phyloP scores from a whole-genome alignment of 805 yeast species.

The Metschnikowia reukaufii region DNA sequence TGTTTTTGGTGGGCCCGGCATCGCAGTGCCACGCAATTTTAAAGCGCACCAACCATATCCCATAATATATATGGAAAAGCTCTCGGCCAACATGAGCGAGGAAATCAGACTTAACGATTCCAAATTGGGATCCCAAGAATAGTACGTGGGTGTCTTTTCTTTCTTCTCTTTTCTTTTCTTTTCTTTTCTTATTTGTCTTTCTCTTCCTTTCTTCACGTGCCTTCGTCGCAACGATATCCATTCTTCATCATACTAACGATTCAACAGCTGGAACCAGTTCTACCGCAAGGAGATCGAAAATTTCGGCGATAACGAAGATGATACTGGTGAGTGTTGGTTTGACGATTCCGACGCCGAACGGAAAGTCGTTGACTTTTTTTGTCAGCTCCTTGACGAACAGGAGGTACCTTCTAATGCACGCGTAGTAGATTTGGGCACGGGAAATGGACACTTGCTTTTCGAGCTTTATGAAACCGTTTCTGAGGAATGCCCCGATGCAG shows the following conservation, averaged over 20 bases:
- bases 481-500: constrained; percentile 43
- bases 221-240: too few relatives aligned
- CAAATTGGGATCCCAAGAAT: constrained; percentile 80
- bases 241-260: constrained; percentile 27
- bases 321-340: constrained; percentile 97
- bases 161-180: constrained; percentile 1
- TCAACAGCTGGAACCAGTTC: constrained; percentile 77
- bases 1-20: background rate
- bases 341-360: constrained; percentile 91
- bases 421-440: constrained; percentile 88
- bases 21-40: background rate
- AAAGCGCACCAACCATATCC: too few relatives aligned
- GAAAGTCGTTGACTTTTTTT: constrained; percentile 72
- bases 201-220: too few relatives aligned
- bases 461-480: constrained; percentile 64
- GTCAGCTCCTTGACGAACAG: constrained; percentile 30
- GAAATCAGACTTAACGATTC: constrained; percentile 64
- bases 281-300: constrained; percentile 72
- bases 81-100: constrained; percentile 4
- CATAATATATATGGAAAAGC: background rate
- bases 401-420: constrained; percentile 25
- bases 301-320: constrained; percentile 70
- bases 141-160: constrained; percentile 46
- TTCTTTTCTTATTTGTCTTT: background rate
- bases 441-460: constrained; percentile 89